phyloP scores from a whole-genome alignment of 179 eudicot genomes.

The Carnegiea gigantea region DNA sequence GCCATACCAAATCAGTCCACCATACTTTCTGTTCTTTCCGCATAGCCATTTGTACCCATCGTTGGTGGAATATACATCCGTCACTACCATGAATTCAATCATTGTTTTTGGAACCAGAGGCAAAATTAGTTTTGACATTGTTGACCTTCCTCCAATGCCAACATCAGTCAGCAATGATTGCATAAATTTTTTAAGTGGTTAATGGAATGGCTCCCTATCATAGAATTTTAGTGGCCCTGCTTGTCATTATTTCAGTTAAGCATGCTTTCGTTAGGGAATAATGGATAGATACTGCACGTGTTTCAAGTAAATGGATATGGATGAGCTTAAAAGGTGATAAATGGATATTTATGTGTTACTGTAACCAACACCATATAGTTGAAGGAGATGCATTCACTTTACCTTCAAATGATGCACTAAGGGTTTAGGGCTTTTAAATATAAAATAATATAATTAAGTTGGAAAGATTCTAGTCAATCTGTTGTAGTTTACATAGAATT shows the following conservation, averaged over 20 bases:
- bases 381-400: neutral
- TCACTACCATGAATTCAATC: too few relatives aligned
- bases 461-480: neutral
- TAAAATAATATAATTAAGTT: neutral
- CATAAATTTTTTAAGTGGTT: neutral
- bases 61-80: too few relatives aligned
- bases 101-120: too few relatives aligned
- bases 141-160: too few relatives aligned
- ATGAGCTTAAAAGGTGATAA: neutral
- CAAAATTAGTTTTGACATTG: too few relatives aligned
- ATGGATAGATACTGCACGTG: neutral
- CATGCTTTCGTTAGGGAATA: neutral
- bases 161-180: too few relatives aligned
- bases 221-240: neutral
- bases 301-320: neutral
- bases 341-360: neutral
- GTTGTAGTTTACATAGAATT: neutral
- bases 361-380: neutral
- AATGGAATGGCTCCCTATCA: neutral
- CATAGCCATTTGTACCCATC: too few relatives aligned
- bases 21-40: too few relatives aligned
- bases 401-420: neutral
- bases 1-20: too few relatives aligned
- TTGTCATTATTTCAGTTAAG: neutral
- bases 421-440: neutral